Evolutionary conservation across 2,329 filamentous ascomycete species (phyloP).

Genomic region (Colletotrichum euphorbiae): DNA sequence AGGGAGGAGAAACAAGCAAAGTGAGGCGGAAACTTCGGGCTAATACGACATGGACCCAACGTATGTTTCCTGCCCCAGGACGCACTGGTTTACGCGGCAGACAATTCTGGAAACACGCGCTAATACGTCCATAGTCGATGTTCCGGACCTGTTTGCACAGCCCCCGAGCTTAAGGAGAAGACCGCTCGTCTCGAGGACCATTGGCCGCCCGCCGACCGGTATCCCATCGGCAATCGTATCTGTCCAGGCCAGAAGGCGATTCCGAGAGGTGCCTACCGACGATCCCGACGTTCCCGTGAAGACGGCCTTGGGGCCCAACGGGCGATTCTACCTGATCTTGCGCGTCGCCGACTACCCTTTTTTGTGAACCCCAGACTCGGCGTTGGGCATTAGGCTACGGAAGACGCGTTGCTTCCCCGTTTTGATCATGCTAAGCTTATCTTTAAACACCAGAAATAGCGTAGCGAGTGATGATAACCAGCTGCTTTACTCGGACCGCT

Average conservation of each 20-base stretch:
- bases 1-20: not conserved
- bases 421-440: not conserved
- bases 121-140: not conserved
- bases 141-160: conserved; percentile 1
- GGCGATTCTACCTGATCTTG: not conserved
- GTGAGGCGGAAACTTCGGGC: conserved; percentile 25
- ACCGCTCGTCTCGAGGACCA: not conserved
- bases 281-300: conserved; percentile 7
- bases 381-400: not conserved
- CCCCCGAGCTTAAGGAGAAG: conserved; percentile 5
- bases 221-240: not conserved
- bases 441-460: not conserved
- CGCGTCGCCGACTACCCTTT: not conserved
- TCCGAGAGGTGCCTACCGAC: conserved; percentile 1
- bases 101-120: conserved; percentile 15
- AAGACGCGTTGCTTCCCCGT: not conserved
- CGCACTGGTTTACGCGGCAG: not conserved
- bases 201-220: not conserved
- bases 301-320: conserved; percentile 3
- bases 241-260: too few species aligned
- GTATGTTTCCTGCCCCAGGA: not conserved
- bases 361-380: conserved; percentile 5
- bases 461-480: not conserved
- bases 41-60: not conserved
- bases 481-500: too few species aligned